Evolutionary conservation across 768 basidiomycete genomes (phyloP), one percentile per base, ranked within the genome.

Genomic region (Hemileccinum rubropunctum): DNA sequence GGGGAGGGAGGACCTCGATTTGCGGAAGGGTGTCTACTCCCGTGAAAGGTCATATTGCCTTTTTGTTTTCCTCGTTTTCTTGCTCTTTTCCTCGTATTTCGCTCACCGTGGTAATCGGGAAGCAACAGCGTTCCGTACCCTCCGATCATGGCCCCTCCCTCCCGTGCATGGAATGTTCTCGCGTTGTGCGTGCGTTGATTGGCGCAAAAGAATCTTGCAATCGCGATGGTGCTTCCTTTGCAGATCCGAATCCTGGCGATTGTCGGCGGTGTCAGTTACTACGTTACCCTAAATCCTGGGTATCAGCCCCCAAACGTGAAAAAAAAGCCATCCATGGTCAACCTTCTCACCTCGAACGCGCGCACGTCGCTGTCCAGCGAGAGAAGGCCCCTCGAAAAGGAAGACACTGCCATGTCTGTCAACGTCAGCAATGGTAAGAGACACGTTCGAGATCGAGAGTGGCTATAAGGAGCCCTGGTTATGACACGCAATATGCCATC

Each of bases 191-290:
- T 4, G 13, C 34, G 36, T 33, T 60, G 61, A 60, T 63, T 63
- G 55, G 50, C 58, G 40, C 34, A 51, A 30, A 30, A 30, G 47
- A 40, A 54, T 48, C 30, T 8, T 28, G 21, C 47, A 30, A 42
- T 33, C 36, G 45, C 49, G 48, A 63, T 32, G n/a, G 35, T 10
- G 43, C 58, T 61, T 64, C 62, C 23, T 44, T 48, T 51, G 54
- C 52, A 60, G 63, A 65, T 65, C 62, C 56, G 60, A 33, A 39
- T 53, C 46, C 60, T 50, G 55, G 61, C 63, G 62, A 64, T 63
- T 63, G 50, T 65, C 63, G 53, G 50, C 39, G 35, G 52, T 48
- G 43, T 32, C 53, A 33, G 33, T 34, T n/a, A 14, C 34, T 34
- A 34, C 34, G 35, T 18, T 46, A 11, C 61, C 61, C 61, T 64